Conservation (phyloP, 1,139 yeast species). For the Yamadazyma diospyri region DNA sequence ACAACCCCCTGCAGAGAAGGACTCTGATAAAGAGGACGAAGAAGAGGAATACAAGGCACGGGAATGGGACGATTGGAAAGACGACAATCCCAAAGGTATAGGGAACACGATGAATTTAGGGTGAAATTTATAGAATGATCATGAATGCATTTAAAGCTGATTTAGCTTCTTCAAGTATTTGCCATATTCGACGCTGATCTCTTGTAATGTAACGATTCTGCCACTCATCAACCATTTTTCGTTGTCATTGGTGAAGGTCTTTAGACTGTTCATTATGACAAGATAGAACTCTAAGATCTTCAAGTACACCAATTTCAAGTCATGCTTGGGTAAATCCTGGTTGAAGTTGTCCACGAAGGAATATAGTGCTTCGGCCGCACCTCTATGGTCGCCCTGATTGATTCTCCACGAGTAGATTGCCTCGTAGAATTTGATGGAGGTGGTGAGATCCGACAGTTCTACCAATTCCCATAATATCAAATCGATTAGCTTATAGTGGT, state of each 20-base stretch:
- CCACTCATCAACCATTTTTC: constrained; percentile 52
- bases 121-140: constrained; percentile 19
- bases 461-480: constrained; percentile 30
- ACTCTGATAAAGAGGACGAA: constrained; percentile 43
- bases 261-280: constrained; percentile 47
- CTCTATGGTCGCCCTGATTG: constrained; percentile 43
- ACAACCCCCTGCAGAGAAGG: constrained; percentile 28
- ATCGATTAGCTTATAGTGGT: constrained; percentile 36
- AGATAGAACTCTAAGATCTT: constrained; percentile 43
- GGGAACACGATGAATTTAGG: constrained; percentile 91
- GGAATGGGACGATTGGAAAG: constrained; percentile 92
- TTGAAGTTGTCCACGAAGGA: constrained; percentile 46
- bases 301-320: constrained; percentile 30
- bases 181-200: constrained; percentile 10
- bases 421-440: constrained; percentile 48
- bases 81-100: constrained; percentile 78
- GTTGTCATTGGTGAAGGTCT: constrained; percentile 40
- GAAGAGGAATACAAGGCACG: constrained; percentile 56
- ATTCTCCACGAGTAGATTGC: constrained; percentile 55
- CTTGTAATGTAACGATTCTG: constrained; percentile 11
- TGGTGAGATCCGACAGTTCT: constrained; percentile 28
- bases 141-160: neutral
- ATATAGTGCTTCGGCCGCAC: constrained; percentile 56
- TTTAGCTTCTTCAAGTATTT: constrained; percentile 8
- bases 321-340: constrained; percentile 9